Evolutionary conservation across 352 stramenopile species (phyloP).

Genomic region (Pythium insidiosum): DNA sequence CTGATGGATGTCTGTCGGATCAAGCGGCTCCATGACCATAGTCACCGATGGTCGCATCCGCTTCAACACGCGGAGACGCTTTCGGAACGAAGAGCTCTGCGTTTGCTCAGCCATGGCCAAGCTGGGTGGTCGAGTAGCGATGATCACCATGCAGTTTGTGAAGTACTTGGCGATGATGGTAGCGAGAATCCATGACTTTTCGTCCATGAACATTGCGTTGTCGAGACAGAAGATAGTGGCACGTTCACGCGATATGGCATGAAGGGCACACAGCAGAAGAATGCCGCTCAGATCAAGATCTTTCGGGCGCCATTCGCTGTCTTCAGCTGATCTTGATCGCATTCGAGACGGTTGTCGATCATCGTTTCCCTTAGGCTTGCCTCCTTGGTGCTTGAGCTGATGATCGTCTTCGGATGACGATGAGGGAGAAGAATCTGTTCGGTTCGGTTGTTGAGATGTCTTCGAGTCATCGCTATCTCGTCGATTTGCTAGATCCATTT

Average conservation of each 20-base stretch:
- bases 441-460: neutral
- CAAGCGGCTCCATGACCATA: constrained; percentile 44
- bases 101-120: constrained; percentile 57
- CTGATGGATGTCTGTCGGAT: constrained; percentile 40
- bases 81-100: constrained; percentile 67
- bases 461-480: constrained; percentile 17
- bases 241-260: constrained; percentile 65
- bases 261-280: constrained; percentile 63
- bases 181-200: constrained; percentile 77
- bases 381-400: neutral
- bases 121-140: constrained; percentile 64
- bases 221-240: constrained; percentile 74
- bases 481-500: constrained; percentile 42
- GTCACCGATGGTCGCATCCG: constrained; percentile 42
- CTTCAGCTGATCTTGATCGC: constrained; percentile 7
- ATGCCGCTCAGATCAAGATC: constrained; percentile 71
- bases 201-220: constrained; percentile 85
- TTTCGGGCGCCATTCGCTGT: constrained; percentile 41
- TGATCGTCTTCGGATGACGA: constrained; percentile 4
- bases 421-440: neutral
- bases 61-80: constrained; percentile 69
- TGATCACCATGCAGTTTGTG: constrained; percentile 73
- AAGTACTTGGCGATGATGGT: constrained; percentile 83
- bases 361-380: no score
- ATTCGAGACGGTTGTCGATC: no score